These are phyloP conservation scores for Fusarium sterilihyphosum DNA, from an alignment of 2,329 filamentous ascomycete species.

Conservation along the genomic window DNA sequence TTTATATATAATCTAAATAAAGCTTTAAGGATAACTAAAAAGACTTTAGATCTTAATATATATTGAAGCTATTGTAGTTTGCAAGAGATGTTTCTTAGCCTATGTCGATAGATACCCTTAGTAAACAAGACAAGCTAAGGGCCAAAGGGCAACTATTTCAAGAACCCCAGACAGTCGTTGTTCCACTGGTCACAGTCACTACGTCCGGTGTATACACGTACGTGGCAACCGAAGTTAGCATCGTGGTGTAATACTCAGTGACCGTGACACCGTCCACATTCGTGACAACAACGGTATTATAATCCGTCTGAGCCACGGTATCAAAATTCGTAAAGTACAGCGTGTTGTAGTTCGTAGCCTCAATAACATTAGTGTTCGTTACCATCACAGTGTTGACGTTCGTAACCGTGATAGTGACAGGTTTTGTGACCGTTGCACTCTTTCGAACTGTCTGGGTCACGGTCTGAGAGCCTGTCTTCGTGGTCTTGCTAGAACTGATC, in stretches of 20 bases:
- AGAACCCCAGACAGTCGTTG: neutral
- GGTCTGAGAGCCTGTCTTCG: neutral
- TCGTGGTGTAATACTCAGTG: neutral
- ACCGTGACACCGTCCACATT: neutral
- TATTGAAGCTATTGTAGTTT: too few relatives aligned
- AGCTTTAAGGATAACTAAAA: too few relatives aligned
- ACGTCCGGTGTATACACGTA: neutral
- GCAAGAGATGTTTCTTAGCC: too few relatives aligned
- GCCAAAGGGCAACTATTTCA: neutral
- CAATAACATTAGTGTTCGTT: neutral
- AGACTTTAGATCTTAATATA: too few relatives aligned
- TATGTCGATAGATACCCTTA: rapidly evolving
- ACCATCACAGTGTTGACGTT: neutral
- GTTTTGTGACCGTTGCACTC: neutral
- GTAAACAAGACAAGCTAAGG: too few relatives aligned
- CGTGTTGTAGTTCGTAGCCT: neutral
- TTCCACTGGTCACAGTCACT: neutral
- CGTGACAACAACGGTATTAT: neutral
- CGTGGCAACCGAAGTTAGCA: neutral
- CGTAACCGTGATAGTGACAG: neutral
- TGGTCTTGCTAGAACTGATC: neutral
- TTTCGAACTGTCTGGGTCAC: neutral
- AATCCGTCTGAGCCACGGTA: neutral
- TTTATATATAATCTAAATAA: too few relatives aligned
- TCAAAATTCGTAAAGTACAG: neutral